Base-by-base conservation (phyloP, 208 protist genomes). In the Acanthamoeba royreba region DNA sequence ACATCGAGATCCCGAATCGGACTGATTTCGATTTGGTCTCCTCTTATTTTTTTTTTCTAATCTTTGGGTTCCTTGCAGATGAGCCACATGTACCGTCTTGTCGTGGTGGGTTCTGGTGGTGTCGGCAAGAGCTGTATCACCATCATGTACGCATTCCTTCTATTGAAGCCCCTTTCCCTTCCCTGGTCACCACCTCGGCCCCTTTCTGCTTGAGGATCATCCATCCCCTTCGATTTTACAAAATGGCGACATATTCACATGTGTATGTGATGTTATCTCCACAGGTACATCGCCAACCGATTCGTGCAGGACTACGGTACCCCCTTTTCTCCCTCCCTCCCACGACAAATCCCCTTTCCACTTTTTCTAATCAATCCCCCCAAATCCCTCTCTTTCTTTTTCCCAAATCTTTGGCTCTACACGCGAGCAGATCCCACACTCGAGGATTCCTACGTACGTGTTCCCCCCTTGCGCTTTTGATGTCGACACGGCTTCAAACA, bases 91-190 rank as follows among this genome's bases (percentile, higher is more conserved):
- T 86, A 86, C 46, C 77, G 77, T 55, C 38, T 86, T 38, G 77
- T 86, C 13, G 77, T 86, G n/a, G 77, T 86, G 22, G 77, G 77
- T 58, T 86, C 77, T 25, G 77, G 77, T 35, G 77, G 77, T 55
- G 77, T 86, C 8, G 77, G 77, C 77, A 86, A 86, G 77, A 58
- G 45, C 46, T 86, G 77, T 86, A 58, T 86, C 45, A 86, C 77
- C 46, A 86, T 86, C 46, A 49, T 58, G 46, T 86, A 61, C 52
- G 52, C 25, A 17, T 17, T 25, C 19, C 17, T 28, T 61, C 52
- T 17, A 28, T 61, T 61, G 17, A 61, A 28, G 52, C 52, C 52
- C 52, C n/a, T n/a, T n/a, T n/a, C n/a, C n/a, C n/a, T n/a, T n/a
- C n/a, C n/a, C n/a, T n/a, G n/a, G n/a, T n/a, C n/a, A n/a, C n/a